Evolutionary conservation across 2,329 filamentous ascomycete species (phyloP), one percentile per base, ranked within the genome.

Genomic region (Ophiostoma quercus): DNA sequence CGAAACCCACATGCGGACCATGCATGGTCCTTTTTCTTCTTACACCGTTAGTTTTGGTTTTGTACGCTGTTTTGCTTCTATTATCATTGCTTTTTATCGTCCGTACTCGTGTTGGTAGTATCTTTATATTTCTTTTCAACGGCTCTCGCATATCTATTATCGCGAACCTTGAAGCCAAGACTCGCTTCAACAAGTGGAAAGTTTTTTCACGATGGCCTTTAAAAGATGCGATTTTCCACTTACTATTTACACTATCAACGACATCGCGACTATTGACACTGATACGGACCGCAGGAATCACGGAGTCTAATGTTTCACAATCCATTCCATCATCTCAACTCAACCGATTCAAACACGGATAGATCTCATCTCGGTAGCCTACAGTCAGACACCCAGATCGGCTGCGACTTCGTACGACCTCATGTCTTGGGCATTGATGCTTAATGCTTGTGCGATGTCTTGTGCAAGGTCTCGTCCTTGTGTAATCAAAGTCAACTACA

Each of bases 1-100:
- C 3, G 7, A 57, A 25, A 57, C n/a, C 51, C 51, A 57, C 51
- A 57, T 57, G 51, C 51, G 22, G 51, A 57, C 25, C 25, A 57
- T 57, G 51, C 51, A 57, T 57, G 51, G 51, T 57, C 16, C 51
- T 57, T 57, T 54, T 16, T 57, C 51, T 57, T 57, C 51, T 57
- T 57, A 57, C 51, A 57, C 6, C 47, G 51, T 25, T 25, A 22
- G 11, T 57, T 14, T 25, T 25, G 25, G 25, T 12, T 57, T 16
- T 54, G 51, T 57, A 29, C 25, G 25, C 8, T 57, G 8, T 25
- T 22, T 57, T 57, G 4, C n/a, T 25, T 57, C 9, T 25, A 9
- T 22, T 11, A 22, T 25, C 19, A 3, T 54, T 22, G 51, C n/a
- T 57, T 57, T 12, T 9, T 11, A 9, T 54, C 22, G 8, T 25